These are phyloP conservation scores for Linaria vulgaris DNA, from an alignment of 257 asterid species.

Conservation along the genomic window DNA sequence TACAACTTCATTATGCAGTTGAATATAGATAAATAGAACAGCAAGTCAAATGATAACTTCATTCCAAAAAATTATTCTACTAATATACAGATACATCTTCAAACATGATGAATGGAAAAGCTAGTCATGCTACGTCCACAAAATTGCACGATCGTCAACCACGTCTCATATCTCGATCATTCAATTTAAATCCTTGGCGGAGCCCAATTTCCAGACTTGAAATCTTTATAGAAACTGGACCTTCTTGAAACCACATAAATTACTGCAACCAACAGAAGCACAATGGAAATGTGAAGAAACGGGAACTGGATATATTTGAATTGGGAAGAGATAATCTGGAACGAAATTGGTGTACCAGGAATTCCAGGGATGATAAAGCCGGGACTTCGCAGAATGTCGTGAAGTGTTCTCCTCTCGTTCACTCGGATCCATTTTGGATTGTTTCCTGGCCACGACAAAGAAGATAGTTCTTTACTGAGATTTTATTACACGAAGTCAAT, in stretches of 20 bases:
- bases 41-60: too few relatives aligned
- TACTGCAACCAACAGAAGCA: slow-evolving; percentile 47
- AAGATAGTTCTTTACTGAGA: not conserved
- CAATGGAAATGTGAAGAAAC: slow-evolving; percentile 14
- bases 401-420: slow-evolving; percentile 68
- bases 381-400: slow-evolving; percentile 59
- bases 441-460: slow-evolving; percentile 36
- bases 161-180: slow-evolving; percentile 26
- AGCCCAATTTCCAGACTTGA: slow-evolving; percentile 82
- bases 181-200: slow-evolving; percentile 42
- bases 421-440: slow-evolving; percentile 62
- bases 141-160: not conserved
- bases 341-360: slow-evolving; percentile 59
- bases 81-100: too few relatives aligned
- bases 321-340: not conserved
- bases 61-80: too few relatives aligned
- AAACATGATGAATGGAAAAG: too few relatives aligned
- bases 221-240: slow-evolving; percentile 66
- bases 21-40: too few relatives aligned
- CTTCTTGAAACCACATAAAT: slow-evolving; percentile 64
- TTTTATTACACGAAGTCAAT: slow-evolving; percentile 5
- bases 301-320: slow-evolving; percentile 15
- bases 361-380: slow-evolving; percentile 65
- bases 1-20: too few relatives aligned
- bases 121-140: not conserved